Conservation (phyloP, 2,329 filamentous ascomycete species). For the Annulohypoxylon truncatum region DNA sequence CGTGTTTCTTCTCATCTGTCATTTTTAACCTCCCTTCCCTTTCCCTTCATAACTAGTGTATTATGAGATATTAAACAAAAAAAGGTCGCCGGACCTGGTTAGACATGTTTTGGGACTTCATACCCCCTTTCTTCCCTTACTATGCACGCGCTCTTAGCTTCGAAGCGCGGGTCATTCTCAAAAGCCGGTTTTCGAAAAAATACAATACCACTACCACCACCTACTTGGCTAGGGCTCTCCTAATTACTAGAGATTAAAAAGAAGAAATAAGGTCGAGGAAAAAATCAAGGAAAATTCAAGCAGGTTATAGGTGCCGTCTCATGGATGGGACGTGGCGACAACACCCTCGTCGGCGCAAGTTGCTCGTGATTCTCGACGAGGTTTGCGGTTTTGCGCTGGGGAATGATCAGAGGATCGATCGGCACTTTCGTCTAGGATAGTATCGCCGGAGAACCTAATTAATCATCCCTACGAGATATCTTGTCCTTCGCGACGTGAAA, state of each 20-base stretch:
- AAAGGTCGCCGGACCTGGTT: conserved; percentile 21
- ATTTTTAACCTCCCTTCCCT: conserved; percentile 10
- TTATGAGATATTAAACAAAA: conserved; percentile 23
- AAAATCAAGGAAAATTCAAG: too few species aligned
- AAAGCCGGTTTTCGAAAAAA: conserved; percentile 3
- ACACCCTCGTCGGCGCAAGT: conserved; percentile 7
- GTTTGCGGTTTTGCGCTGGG: conserved; percentile 4
- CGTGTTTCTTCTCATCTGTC: conserved; percentile 21
- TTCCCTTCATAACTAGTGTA: conserved; percentile 15
- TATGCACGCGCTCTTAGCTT: too few species aligned
- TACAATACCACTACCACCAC: conserved; percentile 4
- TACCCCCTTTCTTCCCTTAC: conserved; percentile 13
- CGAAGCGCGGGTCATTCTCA: conserved; percentile 19
- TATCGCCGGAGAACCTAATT: conserved; percentile 20
- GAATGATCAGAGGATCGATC: conserved; percentile 10
- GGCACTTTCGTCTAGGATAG: conserved; percentile 25
- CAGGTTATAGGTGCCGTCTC: conserved; percentile 3
- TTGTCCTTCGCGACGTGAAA: background rate
- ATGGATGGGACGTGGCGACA: background rate
- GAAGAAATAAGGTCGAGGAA: conserved; percentile 2
- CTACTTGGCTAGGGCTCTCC: conserved; percentile 11
- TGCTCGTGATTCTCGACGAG: conserved; percentile 19
- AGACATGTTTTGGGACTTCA: conserved; percentile 9
- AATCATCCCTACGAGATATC: background rate
- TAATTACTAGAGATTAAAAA: conserved; percentile 7